Evolutionary conservation across 2,329 filamentous ascomycete species (phyloP).

Genomic region (Colletotrichum sansevieriae): DNA sequence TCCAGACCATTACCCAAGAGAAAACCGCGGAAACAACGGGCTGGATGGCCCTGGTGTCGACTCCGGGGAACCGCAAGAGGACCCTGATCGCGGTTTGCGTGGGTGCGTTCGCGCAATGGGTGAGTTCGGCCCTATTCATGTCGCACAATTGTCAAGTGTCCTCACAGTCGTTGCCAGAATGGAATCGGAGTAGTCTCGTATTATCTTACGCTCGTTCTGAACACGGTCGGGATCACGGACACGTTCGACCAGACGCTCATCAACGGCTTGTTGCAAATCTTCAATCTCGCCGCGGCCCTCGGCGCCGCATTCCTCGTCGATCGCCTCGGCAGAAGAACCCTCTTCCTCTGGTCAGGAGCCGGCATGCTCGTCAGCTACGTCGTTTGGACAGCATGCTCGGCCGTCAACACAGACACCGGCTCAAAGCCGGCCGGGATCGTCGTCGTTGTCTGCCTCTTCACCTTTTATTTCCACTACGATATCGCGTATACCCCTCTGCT

Average conservation of each 20-base stretch:
- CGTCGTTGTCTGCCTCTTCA: constrained; percentile 60
- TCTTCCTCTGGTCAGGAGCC: constrained; percentile 51
- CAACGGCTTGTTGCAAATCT: constrained; percentile 49
- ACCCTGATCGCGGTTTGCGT: constrained; percentile 27
- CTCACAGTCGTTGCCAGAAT: constrained; percentile 39
- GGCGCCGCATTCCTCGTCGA: constrained; percentile 53
- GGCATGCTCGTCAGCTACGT: constrained; percentile 51
- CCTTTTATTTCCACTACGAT: constrained; percentile 58
- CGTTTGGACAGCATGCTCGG: constrained; percentile 54
- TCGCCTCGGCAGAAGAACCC: constrained; percentile 52
- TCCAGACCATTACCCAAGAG: constrained; percentile 32
- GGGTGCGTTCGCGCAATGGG: constrained; percentile 44
- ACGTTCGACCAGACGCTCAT: constrained; percentile 53
- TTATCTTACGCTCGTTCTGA: constrained; percentile 46
- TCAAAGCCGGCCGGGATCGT: constrained; percentile 50
- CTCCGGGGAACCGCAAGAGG: constrained; percentile 40
- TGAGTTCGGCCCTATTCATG: not conserved
- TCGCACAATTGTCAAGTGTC: no score
- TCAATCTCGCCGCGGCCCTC: constrained; percentile 52
- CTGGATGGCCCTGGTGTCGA: constrained; percentile 41
- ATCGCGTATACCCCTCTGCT: constrained; percentile 60
- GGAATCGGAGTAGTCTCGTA: constrained; percentile 53
- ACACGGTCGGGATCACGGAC: constrained; percentile 52
- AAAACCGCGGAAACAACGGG: constrained; percentile 32
- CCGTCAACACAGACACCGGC: constrained; percentile 46